Evolutionary conservation across 108 stramenopile genomes (phyloP), one percentile per base, ranked within the genome.

Genomic region (Pseudonitzschia pungens): DNA sequence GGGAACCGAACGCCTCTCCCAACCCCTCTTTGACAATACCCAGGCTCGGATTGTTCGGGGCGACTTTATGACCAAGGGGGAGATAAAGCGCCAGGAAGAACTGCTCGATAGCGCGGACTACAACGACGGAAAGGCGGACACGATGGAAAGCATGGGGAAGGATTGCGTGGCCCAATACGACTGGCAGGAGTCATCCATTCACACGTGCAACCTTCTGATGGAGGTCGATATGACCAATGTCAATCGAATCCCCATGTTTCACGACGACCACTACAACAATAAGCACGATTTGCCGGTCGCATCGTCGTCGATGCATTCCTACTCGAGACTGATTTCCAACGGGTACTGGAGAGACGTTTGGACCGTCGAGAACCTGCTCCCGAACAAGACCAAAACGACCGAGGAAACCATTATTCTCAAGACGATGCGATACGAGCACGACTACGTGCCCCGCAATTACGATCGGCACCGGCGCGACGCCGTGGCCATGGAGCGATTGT

Each of bases 401-500:
- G 60, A 40, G 40, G 71, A 83, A 16, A 36, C 14, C 16, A 6
- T 71, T 36, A 85, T 81, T 21, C 40, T 91, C 48, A 91, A 91
- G 66, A 83, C 87, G 31, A 53, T 88, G 53, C 65, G 84, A 41
- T 81, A 77, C 43, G 56, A 77, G 15, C 86, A 86, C 60, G 76
- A 84, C 15, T 85, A 67, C 65, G 41, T 60, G 9, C 68, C 55
- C 41, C 78, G 82, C 2, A 88, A 91, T 68, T 84, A 73, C 36
- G 86, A 90, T 74, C 75, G 89, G 31, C 84, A 88, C 70, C 77
- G 87, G 24, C 77, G 83, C 26, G 93, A 95, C 72, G 91, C 89
- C n/a, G 57, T 95, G 27, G 76, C 88, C 1, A 89, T 91, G 88
- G 91, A 92, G 45, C 83, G 87, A 28, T 62, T 92, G 60, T 84